A percentile compares a stretch with the other conserved stretches of the same genome.
These are phyloP conservation scores for Drosera capensis DNA, from an alignment of 148 eudicot genomes.

Conservation along the genomic window DNA sequence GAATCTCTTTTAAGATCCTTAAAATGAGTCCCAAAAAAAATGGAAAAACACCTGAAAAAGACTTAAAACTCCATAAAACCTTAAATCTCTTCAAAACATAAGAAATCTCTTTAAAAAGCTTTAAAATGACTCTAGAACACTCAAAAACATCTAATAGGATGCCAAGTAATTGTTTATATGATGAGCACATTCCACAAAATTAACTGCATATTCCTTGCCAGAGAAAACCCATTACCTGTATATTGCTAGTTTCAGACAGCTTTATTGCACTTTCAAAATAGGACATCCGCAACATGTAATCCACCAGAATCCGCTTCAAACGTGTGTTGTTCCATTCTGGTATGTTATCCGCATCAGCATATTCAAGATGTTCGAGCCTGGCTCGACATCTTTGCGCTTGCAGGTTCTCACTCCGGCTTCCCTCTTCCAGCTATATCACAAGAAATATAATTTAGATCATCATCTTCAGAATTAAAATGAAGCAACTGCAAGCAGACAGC, in stretches of 20 bases:
- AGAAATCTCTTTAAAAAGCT: too few species aligned
- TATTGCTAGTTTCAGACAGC: slow-evolving; percentile 61
- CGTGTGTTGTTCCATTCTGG: slow-evolving; percentile 61
- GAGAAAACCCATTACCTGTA: slow-evolving; percentile 44
- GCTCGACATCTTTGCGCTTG: slow-evolving; percentile 78
- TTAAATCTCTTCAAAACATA: too few species aligned
- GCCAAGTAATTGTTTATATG: too few species aligned
- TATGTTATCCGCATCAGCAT: slow-evolving; percentile 53
- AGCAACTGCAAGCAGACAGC: background rate
- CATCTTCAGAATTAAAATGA: background rate
- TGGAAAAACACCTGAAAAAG: too few species aligned
- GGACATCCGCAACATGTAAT: slow-evolving; percentile 95
- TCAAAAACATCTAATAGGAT: too few species aligned
- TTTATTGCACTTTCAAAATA: slow-evolving; percentile 73
- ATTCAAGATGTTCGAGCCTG: slow-evolving; percentile 72
- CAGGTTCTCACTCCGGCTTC: slow-evolving; percentile 53
- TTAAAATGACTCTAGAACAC: too few species aligned
- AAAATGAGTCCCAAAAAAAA: too few species aligned
- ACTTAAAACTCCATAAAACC: too few species aligned
- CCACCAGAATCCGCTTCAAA: slow-evolving; percentile 82
- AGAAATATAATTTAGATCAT: background rate
- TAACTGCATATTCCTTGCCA: too few species aligned
- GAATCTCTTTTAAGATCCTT: too few species aligned
- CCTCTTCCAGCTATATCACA: slow-evolving; percentile 71
- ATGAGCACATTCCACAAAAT: too few species aligned